Base-by-base conservation (phyloP, 345 rosid genomes). In the Physaria fendleri region DNA sequence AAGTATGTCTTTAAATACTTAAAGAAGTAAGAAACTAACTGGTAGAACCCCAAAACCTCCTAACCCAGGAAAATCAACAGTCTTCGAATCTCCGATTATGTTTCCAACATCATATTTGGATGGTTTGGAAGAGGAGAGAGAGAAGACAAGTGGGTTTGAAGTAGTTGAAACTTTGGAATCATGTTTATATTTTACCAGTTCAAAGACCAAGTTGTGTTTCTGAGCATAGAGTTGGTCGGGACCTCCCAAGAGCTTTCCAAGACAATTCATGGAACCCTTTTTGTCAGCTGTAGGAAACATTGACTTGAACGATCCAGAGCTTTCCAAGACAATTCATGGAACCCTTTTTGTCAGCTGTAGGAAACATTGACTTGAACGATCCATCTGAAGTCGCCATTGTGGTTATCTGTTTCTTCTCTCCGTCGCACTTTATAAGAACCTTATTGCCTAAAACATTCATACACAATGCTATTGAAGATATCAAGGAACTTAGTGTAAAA, bases 1-100 rank as follows among this genome's bases (percentile, higher is more conserved):
- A 45, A 16, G 39, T 47, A 47, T 15, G 57, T 30, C 42, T 59
- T 48, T 4, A 29, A 33, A 50, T 34, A 16, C 30, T 54, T 54
- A 5, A 30, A n/a, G n/a, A 48, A 49, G 13, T 22, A 70, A 55
- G 39, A 62, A 46, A 46, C 69, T 63, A 14, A 6, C 43, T n/a
- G 74, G 74, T 23, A 69, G 74, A 44, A 62, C 56, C 40, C 69
- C 74, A 24, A 62, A 70, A 16, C 73, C 68, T 53, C 68, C 73
- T 1, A 17, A 2, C 10, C 68, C 73, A 13, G 73, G 63, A 8
- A 61, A 69, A 21, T 61, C 13, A 12, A 42, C 0, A 14, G 62
- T 56, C 63, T 69, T 62, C 3, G 47, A 69, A 62, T 55, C 58
- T 40, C 64, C 54, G 30, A 62, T 29, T 34, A 48, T 70, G 0